A percentile compares a stretch with the other conserved stretches of the same genome.
phyloP scores from a whole-genome alignment of 371 early-diverging fungal genomes.

The Astathelohania contejeani region DNA sequence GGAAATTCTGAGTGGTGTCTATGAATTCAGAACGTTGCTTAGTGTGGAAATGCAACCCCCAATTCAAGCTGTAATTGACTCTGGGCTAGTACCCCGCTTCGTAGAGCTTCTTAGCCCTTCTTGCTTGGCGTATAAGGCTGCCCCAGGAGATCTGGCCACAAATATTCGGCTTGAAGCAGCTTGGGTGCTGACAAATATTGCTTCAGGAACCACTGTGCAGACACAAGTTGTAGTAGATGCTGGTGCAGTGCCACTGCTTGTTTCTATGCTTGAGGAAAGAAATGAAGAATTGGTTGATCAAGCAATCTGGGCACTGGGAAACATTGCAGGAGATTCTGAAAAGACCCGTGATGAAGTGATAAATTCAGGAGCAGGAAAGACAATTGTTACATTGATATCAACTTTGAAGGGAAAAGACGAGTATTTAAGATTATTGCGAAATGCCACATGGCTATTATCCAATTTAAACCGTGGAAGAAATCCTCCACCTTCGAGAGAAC shows the following conservation, averaged over 20 bases:
- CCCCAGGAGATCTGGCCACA: neutral
- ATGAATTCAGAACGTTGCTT: slow-evolving; percentile 78
- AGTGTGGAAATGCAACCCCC: slow-evolving; percentile 92
- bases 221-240: slow-evolving; percentile 77
- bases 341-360: slow-evolving; percentile 78
- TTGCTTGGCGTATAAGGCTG: slow-evolving; percentile 54
- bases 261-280: slow-evolving; percentile 66
- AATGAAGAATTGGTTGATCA: slow-evolving; percentile 86
- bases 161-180: slow-evolving; percentile 78
- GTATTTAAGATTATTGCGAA: slow-evolving; percentile 62
- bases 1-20: slow-evolving; percentile 58
- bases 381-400: slow-evolving; percentile 64
- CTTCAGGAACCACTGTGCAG: slow-evolving; percentile 85
- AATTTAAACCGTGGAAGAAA: slow-evolving; percentile 96
- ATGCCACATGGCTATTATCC: slow-evolving; percentile 94
- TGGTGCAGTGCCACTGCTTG: slow-evolving; percentile 77
- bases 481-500: slow-evolving; percentile 62
- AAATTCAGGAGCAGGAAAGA: slow-evolving; percentile 62
- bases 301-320: slow-evolving; percentile 98
- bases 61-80: slow-evolving; percentile 79
- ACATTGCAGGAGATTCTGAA: slow-evolving; percentile 96
- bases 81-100: slow-evolving; percentile 79
- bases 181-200: slow-evolving; percentile 99
- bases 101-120: slow-evolving; percentile 70
- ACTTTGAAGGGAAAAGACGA: slow-evolving; percentile 54